Percentiles rank a stretch among this genome's conserved stretches.
phyloP scores from a whole-genome alignment of 148 eudicot genomes.

The Persicaria tinctoria region DNA sequence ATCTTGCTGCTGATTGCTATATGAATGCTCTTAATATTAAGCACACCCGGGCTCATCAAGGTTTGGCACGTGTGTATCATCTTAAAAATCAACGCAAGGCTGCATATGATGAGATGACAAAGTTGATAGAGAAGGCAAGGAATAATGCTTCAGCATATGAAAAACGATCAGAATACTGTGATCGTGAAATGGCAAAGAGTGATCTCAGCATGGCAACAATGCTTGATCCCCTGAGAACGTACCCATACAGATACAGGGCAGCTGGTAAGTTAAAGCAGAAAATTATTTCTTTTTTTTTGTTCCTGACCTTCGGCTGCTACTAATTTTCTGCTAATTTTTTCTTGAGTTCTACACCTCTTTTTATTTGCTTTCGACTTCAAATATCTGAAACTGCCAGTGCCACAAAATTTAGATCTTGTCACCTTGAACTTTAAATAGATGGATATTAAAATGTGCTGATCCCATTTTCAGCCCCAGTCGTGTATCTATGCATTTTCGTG shows the following conservation, averaged over 20 bases:
- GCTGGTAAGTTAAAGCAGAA: slow-evolving; percentile 46
- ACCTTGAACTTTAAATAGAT: background rate
- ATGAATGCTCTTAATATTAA: slow-evolving; percentile 76
- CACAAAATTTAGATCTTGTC: background rate
- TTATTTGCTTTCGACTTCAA: background rate
- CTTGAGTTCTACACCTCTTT: background rate
- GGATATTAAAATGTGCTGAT: background rate
- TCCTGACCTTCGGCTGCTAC: background rate
- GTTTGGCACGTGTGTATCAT: slow-evolving; percentile 76
- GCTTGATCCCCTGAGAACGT: slow-evolving; percentile 75
- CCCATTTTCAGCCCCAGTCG: background rate
- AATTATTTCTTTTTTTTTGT: background rate
- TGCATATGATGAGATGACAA: slow-evolving; percentile 93
- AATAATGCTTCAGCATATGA: slow-evolving; percentile 90
- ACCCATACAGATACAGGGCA: slow-evolving; percentile 88
- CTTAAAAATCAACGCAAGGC: slow-evolving; percentile 68
- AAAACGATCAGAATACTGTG: slow-evolving; percentile 88
- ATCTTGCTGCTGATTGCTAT: slow-evolving; percentile 87
- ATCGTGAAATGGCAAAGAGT: slow-evolving; percentile 76
- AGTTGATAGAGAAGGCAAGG: slow-evolving; percentile 75
- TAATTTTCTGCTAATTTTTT: background rate
- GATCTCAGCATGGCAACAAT: slow-evolving; percentile 71
- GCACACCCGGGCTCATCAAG: slow-evolving; percentile 95
- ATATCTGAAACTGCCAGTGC: background rate
- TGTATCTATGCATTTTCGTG: background rate